A percentile compares a stretch with the other conserved stretches of the same genome.
These are phyloP conservation scores for Quillaja saponaria DNA, from an alignment of 306 rosid genomes.

Conservation along the genomic window DNA sequence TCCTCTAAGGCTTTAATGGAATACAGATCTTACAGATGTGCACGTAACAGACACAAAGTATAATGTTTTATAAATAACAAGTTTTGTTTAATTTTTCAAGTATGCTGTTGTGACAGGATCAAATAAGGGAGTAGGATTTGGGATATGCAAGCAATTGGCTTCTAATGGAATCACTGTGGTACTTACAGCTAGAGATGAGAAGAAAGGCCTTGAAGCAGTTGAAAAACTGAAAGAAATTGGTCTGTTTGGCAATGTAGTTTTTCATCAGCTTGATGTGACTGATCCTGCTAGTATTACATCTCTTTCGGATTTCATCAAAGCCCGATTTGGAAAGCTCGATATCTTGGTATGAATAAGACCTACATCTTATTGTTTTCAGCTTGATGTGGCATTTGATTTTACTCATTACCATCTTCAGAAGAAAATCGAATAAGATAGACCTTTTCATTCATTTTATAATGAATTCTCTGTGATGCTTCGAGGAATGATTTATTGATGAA, in stretches of 20 bases:
- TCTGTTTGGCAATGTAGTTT: constrained; percentile 3
- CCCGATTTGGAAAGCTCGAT: constrained; percentile 36
- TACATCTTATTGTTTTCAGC: too few species aligned
- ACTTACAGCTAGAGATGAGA: constrained; percentile 11
- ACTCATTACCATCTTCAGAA: too few species aligned
- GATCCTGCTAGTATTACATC: constrained; percentile 24
- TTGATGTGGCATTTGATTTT: too few species aligned
- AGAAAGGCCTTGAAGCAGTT: constrained; percentile 12
- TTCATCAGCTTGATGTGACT: constrained; percentile 18
- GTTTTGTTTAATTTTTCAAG: too few species aligned
- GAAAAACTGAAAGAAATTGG: not conserved
- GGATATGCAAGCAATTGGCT: constrained; percentile 1
- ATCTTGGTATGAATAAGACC: constrained; percentile 33
- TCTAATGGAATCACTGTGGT: constrained; percentile 6
- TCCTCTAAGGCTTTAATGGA: too few species aligned
- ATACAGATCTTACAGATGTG: too few species aligned
- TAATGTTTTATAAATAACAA: too few species aligned
- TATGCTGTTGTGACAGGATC: constrained; percentile 19
- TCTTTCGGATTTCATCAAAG: constrained; percentile 28
- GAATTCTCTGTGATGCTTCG: too few species aligned
- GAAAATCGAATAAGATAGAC: too few species aligned
- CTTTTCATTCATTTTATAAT: too few species aligned
- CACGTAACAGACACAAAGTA: too few species aligned
- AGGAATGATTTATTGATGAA: not conserved
- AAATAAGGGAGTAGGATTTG: constrained; percentile 16